Base-by-base conservation (phyloP, 2,329 filamentous ascomycete genomes). In the Arthrobotrys sphaeroides region DNA sequence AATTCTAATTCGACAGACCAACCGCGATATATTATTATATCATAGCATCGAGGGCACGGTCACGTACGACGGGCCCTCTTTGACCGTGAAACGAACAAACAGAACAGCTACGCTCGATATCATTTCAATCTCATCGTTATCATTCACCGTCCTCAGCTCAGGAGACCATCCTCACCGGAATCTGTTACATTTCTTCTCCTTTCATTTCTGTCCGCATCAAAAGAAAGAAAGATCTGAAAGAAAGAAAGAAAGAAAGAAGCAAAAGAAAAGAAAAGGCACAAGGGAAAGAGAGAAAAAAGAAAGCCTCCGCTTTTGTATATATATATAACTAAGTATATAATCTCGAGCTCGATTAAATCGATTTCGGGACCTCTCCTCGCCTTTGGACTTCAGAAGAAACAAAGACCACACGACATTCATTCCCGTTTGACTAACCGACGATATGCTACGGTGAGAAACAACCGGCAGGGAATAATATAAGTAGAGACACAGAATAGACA, bases 361-460 rank as follows among this genome's bases (percentile, higher is more conserved):
- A n/a, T n/a, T n/a, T n/a, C n/a, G n/a, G n/a, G n/a, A 49, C 22
- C 12, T n/a, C 12, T 26, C 22, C 12, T 24, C 18, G 45, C 24
- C 45, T 31, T 49, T 49, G 45, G 24, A 49, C 45, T 28, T 24
- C 10, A 49, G 43, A 49, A 31, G 24, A 28, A 49, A 55, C 51
- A 55, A n/a, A 55, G 53, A 68, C 38, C 24, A 57, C n/a, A n/a
- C 65, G 40, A 60, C 40, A 40, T 68, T 68, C 65, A n/a, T n/a
- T n/a, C 65, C 65, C n/a, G n/a, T n/a, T n/a, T n/a, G n/a, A 59
- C 60, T 68, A 42, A 60, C 65, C 51, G 65, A 42, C 60, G 53
- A 68, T n/a, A n/a, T 68, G 51, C 65, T 68, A 68, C 65, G n/a
- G n/a, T n/a, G n/a, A 60, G 28, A 60, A 59, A 60, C n/a, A n/a